Percentiles rank a stretch among this genome's conserved stretches.
Evolutionary conservation across 1,284 basidiomycete species (phyloP).

Genomic region (Serendipita sp.): DNA sequence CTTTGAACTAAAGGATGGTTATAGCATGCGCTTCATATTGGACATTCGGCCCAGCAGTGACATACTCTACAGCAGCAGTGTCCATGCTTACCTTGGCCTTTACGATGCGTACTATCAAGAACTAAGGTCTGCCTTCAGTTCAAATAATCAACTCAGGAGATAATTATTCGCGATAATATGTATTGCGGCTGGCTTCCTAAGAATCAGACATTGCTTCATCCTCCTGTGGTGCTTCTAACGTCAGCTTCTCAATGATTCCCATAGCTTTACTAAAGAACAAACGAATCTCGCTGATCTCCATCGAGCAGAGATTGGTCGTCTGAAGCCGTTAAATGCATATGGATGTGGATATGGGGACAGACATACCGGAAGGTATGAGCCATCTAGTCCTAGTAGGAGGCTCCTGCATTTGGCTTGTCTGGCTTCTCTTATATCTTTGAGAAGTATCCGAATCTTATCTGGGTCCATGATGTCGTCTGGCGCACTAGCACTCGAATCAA

Average conservation of each 20-base stretch:
- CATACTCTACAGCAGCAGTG: slow-evolving; percentile 52
- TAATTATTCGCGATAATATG: not conserved
- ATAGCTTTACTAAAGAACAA: slow-evolving; percentile 80
- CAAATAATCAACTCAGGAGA: not conserved
- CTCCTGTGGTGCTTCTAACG: slow-evolving; percentile 7
- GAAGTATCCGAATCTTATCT: slow-evolving; percentile 65
- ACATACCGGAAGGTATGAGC: slow-evolving; percentile 65
- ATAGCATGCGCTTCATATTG: slow-evolving; percentile 74
- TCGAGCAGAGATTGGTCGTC: slow-evolving; percentile 75
- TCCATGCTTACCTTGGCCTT: slow-evolving; percentile 34
- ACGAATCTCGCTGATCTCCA: slow-evolving; percentile 86
- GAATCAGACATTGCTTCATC: slow-evolving; percentile 6
- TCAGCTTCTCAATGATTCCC: slow-evolving; percentile 36
- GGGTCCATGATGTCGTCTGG: slow-evolving; percentile 77
- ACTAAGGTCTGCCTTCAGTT: not conserved
- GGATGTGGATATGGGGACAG: not conserved
- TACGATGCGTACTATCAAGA: not conserved
- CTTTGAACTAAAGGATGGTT: slow-evolving; percentile 9
- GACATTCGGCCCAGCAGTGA: slow-evolving; percentile 67
- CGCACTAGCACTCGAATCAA: slow-evolving; percentile 40
- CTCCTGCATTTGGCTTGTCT: slow-evolving; percentile 85
- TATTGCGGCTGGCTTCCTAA: not conserved
- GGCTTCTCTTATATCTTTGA: slow-evolving; percentile 90
- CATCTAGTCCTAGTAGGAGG: slow-evolving; percentile 60
- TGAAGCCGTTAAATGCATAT: slow-evolving; percentile 20